Evolutionary conservation across 169 alveolate species (phyloP), one percentile per base, ranked within the genome.

Genomic region (Amoebophrya sp.): DNA sequence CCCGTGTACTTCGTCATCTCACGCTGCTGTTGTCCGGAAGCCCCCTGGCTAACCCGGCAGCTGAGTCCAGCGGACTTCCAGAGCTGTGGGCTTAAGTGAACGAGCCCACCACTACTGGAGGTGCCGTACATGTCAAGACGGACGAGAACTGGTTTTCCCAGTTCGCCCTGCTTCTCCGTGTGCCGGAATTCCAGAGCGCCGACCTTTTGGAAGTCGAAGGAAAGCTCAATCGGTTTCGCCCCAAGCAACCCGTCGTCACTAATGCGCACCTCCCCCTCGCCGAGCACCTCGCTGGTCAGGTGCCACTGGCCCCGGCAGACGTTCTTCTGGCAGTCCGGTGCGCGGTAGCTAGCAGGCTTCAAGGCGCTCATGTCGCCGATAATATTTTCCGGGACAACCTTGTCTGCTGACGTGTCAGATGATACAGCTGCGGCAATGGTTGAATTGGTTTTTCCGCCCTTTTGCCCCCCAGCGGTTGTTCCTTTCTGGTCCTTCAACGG

Each of bases 201-300:
- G 7, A n/a, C 39, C 10, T 25, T 7, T n/a, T 66, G 83, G 83
- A 66, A 66, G 83, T 66, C 83, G 83, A 66, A 66, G 10, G 38
- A 7, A 7, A 66, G 12, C 83, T 66, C 83, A 25, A 66, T 66
- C 10, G 83, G 83, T 25, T 66, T 66, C 83, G 83, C 12, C 39
- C 83, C 83, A 0, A 66, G 83, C 39, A 66, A n/a, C 1, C 83
- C 83, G 35, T 66, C 83, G 32, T 66, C 83, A 25, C 2, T 1
- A 66, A 66, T 66, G 35, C 83, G 83, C 83, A 66, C 35, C 39
- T 66, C 83, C 32, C 83, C 83, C 83, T 66, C 83, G 18, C 83
- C 83, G 38, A 66, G 38, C 29, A 66, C 83, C 18, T 66, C 83
- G 10, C 32, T 7, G 10, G 38, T 66, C 83, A 66, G 1, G 10